These are phyloP conservation scores for Alternaria dauci DNA, from an alignment of 2,329 filamentous ascomycete species.

Conservation along the genomic window DNA sequence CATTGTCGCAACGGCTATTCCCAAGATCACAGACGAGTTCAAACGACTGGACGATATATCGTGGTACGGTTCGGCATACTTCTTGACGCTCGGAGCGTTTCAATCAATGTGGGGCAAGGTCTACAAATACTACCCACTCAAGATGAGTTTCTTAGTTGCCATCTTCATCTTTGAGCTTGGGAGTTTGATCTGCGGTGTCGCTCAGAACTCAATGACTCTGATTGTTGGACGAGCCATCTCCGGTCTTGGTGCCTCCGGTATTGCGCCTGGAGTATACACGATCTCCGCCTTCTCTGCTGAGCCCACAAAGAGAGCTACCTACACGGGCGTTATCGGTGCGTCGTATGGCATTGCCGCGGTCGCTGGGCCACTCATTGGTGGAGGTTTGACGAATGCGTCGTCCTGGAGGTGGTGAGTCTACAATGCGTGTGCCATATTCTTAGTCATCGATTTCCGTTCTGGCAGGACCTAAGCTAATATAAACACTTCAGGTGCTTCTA, in stretches of 20 bases:
- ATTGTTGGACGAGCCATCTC: constrained; percentile 65
- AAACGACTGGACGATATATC: constrained; percentile 53
- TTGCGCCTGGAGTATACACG: constrained; percentile 63
- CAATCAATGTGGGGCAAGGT: constrained; percentile 63
- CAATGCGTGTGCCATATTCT: too few species aligned
- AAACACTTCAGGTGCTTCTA: too few species aligned
- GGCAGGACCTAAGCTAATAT: too few species aligned
- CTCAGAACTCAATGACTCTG: constrained; percentile 60
- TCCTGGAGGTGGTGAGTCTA: constrained; percentile 54
- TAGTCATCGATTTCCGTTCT: too few species aligned
- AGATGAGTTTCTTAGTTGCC: constrained; percentile 60
- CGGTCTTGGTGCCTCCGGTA: constrained; percentile 61
- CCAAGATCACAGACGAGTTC: constrained; percentile 54
- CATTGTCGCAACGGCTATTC: constrained; percentile 52
- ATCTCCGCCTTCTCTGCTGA: constrained; percentile 56
- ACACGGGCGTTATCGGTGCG: constrained; percentile 47
- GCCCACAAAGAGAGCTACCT: constrained; percentile 55
- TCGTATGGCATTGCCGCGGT: constrained; percentile 54
- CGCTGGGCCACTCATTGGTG: constrained; percentile 55
- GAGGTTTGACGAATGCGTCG: constrained; percentile 51
- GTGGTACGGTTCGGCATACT: constrained; percentile 56
- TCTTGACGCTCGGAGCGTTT: constrained; percentile 54
- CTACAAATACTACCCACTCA: constrained; percentile 66
- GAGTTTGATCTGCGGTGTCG: constrained; percentile 62
- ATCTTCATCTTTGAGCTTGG: constrained; percentile 61